A percentile compares a stretch with the other conserved stretches of the same genome.
These are phyloP conservation scores for Rhizopogon sp. DNA, from an alignment of 768 basidiomycete genomes.

Conservation along the genomic window DNA sequence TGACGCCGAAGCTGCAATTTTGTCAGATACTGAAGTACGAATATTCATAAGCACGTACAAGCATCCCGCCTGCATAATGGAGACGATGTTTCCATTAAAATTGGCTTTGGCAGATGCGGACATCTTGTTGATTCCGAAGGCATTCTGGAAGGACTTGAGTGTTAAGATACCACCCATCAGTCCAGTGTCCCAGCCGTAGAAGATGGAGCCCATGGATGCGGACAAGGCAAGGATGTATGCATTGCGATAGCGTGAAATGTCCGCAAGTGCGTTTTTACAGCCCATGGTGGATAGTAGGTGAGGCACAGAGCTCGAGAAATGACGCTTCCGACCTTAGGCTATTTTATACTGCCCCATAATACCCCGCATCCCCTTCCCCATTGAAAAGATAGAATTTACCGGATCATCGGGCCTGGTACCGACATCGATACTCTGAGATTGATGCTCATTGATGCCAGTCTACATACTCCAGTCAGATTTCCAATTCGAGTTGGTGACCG, in stretches of 20 bases:
- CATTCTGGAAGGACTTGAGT: conserved; percentile 35
- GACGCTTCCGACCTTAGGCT: too few species aligned
- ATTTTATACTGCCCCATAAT: too few species aligned
- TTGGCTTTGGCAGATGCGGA: conserved; percentile 26
- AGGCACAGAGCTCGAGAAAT: too few species aligned
- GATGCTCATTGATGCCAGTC: too few species aligned
- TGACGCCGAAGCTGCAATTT: conserved; percentile 32
- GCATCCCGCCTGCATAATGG: conserved; percentile 39
- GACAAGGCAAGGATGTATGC: conserved; percentile 36
- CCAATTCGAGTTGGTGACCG: too few species aligned
- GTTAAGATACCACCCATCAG: conserved; percentile 41
- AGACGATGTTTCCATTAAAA: conserved; percentile 41
- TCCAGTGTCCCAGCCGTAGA: conserved; percentile 42
- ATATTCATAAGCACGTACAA: conserved; percentile 26
- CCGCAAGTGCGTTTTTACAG: conserved; percentile 14
- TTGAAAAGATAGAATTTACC: too few species aligned
- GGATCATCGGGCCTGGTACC: too few species aligned
- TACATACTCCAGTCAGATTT: too few species aligned
- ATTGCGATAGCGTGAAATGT: conserved; percentile 27
- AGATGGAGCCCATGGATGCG: conserved; percentile 38
- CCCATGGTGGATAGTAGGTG: conserved; percentile 10
- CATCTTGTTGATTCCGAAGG: conserved; percentile 37
- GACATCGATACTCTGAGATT: too few species aligned
- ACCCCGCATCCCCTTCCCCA: too few species aligned
- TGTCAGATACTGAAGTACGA: neutral